Base-by-base conservation (phyloP, 2,329 filamentous ascomycete species). In the Tetracladium maxilliforme region DNA sequence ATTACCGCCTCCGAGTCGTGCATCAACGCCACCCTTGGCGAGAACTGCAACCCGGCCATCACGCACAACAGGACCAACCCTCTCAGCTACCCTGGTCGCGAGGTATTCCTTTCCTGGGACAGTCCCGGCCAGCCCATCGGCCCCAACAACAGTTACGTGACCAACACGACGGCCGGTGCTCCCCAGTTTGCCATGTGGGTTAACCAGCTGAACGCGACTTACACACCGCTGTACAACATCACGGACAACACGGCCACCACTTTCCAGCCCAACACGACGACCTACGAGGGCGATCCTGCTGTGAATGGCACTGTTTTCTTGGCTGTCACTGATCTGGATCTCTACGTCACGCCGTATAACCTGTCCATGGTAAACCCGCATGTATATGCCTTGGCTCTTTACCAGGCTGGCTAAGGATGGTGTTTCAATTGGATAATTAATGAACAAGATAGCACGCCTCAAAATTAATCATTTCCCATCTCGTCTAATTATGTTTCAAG, bases 101-200 rank as follows among this genome's bases (percentile, higher is more conserved):
- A 72, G 37, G 70, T 92, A 3, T 70, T 68, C 41, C 52, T 92
- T 6, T 45, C 61, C 21, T 92, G 81, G 81, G 80, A 90, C 14
- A 49, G 44, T 0, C 75, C 80, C 0, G 80, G 79, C 1, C 50
- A 65, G 36, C 39, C 62, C 0, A 63, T 87, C 4, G 82, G 82
- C 0, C 82, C 82, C 1, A 87, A 92, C 49, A 83, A 82, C 53
- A 79, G 70, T 42, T 92, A 92, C 44, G 52, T 83, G 24, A 87
- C 82, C 0, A 47, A 49, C 4, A 68, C 61, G 1, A 56, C 58
- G 0, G 77, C 74, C 0, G 60, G 59, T 3, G 38, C 46, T 4
- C 75, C 82, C 1, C 50, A 54, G 29, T 92, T 64, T 35, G 80
- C 81, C 1, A 66, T 70, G 1, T 92, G 81, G 79, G 75, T 80